Evolutionary conservation across 768 basidiomycete genomes (phyloP).

Genomic region (Tulasnella sp.): DNA sequence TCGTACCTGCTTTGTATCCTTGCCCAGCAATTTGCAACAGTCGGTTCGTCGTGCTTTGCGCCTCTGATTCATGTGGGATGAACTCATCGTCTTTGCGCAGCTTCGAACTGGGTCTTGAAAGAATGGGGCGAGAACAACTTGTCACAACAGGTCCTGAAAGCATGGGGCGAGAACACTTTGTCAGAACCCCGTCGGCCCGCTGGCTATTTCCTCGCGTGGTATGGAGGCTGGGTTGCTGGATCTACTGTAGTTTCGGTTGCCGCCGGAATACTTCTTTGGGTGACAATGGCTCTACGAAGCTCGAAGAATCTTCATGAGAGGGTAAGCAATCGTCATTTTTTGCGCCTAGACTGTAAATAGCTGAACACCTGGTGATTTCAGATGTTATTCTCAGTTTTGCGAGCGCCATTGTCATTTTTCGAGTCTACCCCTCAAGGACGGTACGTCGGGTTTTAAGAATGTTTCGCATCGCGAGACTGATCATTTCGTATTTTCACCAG

Average conservation of each 20-base stretch:
- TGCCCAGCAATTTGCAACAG: slow-evolving; percentile 60
- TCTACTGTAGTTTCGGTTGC: slow-evolving; percentile 58
- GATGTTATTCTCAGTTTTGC: slow-evolving; percentile 82
- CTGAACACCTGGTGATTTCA: slow-evolving; percentile 42
- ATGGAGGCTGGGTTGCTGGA: slow-evolving; percentile 68
- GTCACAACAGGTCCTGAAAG: too few relatives aligned
- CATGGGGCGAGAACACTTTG: too few relatives aligned
- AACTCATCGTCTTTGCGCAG: slow-evolving; percentile 15
- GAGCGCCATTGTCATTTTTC: slow-evolving; percentile 85
- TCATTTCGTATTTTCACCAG: slow-evolving; percentile 46
- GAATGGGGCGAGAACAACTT: slow-evolving; percentile 82
- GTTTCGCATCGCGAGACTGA: not conserved
- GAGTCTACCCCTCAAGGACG: slow-evolving; percentile 85
- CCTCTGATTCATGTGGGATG: slow-evolving; percentile 8
- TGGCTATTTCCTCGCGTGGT: slow-evolving; percentile 60
- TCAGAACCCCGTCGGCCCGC: slow-evolving; percentile 57
- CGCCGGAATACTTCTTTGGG: slow-evolving; percentile 70
- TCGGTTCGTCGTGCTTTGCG: slow-evolving; percentile 42
- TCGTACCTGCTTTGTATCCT: slow-evolving; percentile 60
- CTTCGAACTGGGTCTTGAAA: slow-evolving; percentile 58
- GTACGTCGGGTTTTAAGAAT: slow-evolving; percentile 46
- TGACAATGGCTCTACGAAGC: slow-evolving; percentile 74
- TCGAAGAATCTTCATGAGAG: slow-evolving; percentile 75
- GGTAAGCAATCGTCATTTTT: slow-evolving; percentile 49
- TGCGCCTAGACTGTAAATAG: not conserved